These are phyloP conservation scores for Cutaneotrichosporon mucoides DNA, from an alignment of 1,284 basidiomycete species.

Conservation along the genomic window DNA sequence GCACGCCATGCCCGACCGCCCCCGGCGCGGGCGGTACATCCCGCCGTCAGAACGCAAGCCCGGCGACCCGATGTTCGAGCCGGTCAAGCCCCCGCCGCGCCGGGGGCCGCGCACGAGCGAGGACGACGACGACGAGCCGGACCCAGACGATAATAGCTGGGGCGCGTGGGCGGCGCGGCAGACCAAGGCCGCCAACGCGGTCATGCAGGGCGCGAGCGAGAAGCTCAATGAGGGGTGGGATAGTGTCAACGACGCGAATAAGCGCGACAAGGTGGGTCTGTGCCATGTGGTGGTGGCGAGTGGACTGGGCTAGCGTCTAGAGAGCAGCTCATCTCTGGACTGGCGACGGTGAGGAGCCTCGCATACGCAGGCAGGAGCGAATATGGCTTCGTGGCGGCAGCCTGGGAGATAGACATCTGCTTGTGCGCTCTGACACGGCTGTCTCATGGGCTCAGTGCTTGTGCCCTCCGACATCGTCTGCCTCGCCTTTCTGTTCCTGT, in stretches of 20 bases:
- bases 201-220: not conserved
- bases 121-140: constrained; percentile 1
- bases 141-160: constrained; percentile 4
- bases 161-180: constrained; percentile 12
- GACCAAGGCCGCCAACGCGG: constrained; percentile 4
- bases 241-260: constrained; percentile 5
- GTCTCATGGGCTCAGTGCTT: too few species aligned
- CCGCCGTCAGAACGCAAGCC: constrained; percentile 16
- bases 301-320: not conserved
- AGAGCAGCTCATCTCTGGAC: too few species aligned
- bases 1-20: not conserved
- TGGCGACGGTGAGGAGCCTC: too few species aligned
- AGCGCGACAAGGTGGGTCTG: constrained; percentile 12
- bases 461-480: too few species aligned
- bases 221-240: constrained; percentile 1
- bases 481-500: too few species aligned
- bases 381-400: too few species aligned
- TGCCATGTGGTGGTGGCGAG: not conserved
- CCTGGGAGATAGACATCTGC: too few species aligned
- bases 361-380: too few species aligned
- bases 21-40: constrained; percentile 10
- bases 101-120: not conserved
- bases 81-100: not conserved
- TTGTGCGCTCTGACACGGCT: too few species aligned
- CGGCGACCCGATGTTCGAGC: constrained; percentile 4